These are phyloP conservation scores for Nicotiana attenuata DNA, from an alignment of 257 asterid species.

Conservation along the genomic window DNA sequence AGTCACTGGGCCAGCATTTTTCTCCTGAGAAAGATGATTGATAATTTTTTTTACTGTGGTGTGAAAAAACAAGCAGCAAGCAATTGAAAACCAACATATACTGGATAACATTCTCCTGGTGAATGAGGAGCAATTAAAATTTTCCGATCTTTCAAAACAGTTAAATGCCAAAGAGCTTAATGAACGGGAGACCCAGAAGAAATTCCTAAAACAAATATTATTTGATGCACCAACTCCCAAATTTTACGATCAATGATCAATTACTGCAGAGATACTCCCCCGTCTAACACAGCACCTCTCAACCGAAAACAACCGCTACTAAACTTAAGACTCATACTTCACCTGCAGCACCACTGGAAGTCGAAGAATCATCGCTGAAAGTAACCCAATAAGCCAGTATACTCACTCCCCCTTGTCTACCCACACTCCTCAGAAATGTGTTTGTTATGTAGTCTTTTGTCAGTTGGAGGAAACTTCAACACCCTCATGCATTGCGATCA, in stretches of 20 bases:
- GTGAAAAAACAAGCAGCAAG: background rate
- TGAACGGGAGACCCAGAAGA: background rate
- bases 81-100: background rate
- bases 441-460: background rate
- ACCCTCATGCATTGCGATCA: background rate
- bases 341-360: background rate
- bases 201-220: background rate
- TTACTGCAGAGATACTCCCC: background rate
- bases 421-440: background rate
- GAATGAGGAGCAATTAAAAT: background rate
- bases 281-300: background rate
- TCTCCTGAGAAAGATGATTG: slow-evolving; percentile 31
- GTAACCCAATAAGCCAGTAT: background rate
- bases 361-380: background rate
- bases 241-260: background rate
- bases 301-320: background rate
- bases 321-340: background rate
- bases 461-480: background rate
- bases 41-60: background rate
- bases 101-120: background rate
- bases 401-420: background rate
- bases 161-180: background rate
- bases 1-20: slow-evolving; percentile 50
- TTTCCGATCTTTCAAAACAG: background rate
- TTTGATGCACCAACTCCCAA: background rate